These are phyloP conservation scores for Hyphopichia pseudoburtonii DNA, from an alignment of 1,139 yeast species.

Conservation along the genomic window DNA sequence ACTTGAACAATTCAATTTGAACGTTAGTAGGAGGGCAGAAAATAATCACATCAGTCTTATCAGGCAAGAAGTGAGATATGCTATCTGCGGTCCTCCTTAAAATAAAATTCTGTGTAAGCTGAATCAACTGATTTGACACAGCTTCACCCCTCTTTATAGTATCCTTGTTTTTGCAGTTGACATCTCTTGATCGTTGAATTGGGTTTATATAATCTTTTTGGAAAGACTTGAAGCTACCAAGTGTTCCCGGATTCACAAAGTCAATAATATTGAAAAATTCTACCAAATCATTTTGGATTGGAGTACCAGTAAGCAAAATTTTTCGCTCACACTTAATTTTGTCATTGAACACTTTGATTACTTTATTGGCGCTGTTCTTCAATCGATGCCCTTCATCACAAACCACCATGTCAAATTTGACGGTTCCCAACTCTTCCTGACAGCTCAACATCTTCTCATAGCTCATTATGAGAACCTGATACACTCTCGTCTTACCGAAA, in stretches of 20 bases:
- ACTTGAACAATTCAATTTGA: constrained; percentile 58
- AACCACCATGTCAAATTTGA: constrained; percentile 67
- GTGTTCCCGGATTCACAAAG: constrained; percentile 79
- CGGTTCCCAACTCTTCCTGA: constrained; percentile 50
- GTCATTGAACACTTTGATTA: constrained; percentile 58
- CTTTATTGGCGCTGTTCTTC: constrained; percentile 69
- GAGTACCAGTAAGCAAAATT: constrained; percentile 84
- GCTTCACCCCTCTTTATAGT: constrained; percentile 57
- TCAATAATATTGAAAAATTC: constrained; percentile 83
- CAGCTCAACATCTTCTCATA: constrained; percentile 75
- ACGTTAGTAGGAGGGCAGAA: constrained; percentile 72
- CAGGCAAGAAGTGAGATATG: constrained; percentile 66
- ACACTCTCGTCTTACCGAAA: constrained; percentile 70
- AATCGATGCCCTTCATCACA: constrained; percentile 96
- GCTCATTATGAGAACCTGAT: constrained; percentile 82
- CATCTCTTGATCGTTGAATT: constrained; percentile 70
- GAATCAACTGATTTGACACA: constrained; percentile 60
- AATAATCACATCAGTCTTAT: constrained; percentile 74
- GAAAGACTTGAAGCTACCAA: constrained; percentile 66
- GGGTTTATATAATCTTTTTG: constrained; percentile 70
- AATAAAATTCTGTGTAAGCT: constrained; percentile 64
- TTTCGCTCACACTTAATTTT: constrained; percentile 55
- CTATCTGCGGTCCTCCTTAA: constrained; percentile 72
- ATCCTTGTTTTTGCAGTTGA: constrained; percentile 56
- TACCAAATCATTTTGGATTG: constrained; percentile 85